Evolutionary conservation across 2,329 filamentous ascomycete species (phyloP), one percentile per base, ranked within the genome.

Genomic region (Pseudogymnoascus sp.): DNA sequence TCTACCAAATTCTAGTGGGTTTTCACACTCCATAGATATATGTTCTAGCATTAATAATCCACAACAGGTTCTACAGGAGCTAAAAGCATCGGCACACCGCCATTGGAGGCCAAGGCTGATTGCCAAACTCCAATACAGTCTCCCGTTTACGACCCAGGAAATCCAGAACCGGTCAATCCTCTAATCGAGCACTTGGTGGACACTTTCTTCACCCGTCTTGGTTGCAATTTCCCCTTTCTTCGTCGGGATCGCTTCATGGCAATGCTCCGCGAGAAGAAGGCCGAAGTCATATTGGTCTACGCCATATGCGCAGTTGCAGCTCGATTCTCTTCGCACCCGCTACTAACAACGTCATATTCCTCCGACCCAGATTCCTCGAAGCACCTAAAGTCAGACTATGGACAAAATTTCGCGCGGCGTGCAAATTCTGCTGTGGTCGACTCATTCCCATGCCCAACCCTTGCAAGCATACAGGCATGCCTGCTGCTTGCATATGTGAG

Each of bases 401-500:
- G 91, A 1, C 83, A 88, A 59, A 82, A 87, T 0, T 96, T 93
- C 75, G 90, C 91, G 1, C 89, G 91, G 68, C 83, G 91, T 64
- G 91, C 91, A 2, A 93, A 92, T 74, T 84, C 85, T 16, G 88
- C 89, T 3, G 88, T 93, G 0, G 87, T 93, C 4, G 90, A 96
- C 69, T 89, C 89, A 0, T 92, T 96, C 66, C 84, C 90, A 0
- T 95, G 89, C 65, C 91, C 91, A 0, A 91, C 88, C 2, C 87
- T 96, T 0, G 89, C 89, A 26, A 90, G 90, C 8, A 90, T 95
- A 0, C 91, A 96, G 70, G 90, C 91, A 0, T 92, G 89, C 59
- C 76, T 96, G 10, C 77, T 96, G 31, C 84, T 96, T 76, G 91
- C 91, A 0, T 96, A 96, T 71, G 91, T 96, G 68, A 89, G 93